Percentiles rank a stretch among this genome's conserved stretches.
Conservation (phyloP, 2,329 filamentous ascomycete genomes). For the Penicillium sp. region DNA sequence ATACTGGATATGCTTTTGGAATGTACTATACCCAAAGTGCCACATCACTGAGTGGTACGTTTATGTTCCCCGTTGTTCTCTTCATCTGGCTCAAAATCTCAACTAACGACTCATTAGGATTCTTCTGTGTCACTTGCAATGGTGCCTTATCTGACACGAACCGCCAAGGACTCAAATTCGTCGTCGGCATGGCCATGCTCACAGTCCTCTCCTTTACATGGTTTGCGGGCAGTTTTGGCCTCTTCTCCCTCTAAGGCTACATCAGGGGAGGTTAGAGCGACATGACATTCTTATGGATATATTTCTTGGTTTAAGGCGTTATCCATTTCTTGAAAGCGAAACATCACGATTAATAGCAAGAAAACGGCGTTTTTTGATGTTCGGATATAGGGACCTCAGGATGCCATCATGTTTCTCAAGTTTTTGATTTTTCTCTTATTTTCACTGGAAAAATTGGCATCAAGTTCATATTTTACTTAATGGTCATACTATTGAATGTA, state of each 20-base stretch:
- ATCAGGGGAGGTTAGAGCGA: background rate
- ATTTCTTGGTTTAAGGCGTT: constrained; percentile 14
- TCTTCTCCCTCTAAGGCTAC: constrained; percentile 26
- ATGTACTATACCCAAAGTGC: constrained; percentile 61
- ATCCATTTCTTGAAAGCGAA: constrained; percentile 18
- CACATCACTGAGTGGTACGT: constrained; percentile 51
- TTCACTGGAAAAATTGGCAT: background rate
- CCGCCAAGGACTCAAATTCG: constrained; percentile 56
- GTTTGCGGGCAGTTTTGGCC: constrained; percentile 47
- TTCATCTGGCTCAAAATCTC: background rate
- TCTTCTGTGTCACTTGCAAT: constrained; percentile 59
- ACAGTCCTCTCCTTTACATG: constrained; percentile 60
- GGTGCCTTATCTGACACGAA: constrained; percentile 54
- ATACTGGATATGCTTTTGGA: constrained; percentile 57
- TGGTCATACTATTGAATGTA: background rate
- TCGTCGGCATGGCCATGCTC: constrained; percentile 56
- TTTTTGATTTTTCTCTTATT: background rate
- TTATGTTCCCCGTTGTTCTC: background rate
- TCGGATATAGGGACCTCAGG: constrained; percentile 11
- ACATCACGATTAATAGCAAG: constrained; percentile 33
- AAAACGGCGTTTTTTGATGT: constrained; percentile 25
- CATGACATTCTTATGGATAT: constrained; percentile 21
- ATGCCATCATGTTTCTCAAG: constrained; percentile 14
- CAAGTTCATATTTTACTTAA: background rate
- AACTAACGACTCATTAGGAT: constrained; percentile 42